Base-by-base conservation (phyloP, 345 rosid genomes). In the Erucastrum elatum region DNA sequence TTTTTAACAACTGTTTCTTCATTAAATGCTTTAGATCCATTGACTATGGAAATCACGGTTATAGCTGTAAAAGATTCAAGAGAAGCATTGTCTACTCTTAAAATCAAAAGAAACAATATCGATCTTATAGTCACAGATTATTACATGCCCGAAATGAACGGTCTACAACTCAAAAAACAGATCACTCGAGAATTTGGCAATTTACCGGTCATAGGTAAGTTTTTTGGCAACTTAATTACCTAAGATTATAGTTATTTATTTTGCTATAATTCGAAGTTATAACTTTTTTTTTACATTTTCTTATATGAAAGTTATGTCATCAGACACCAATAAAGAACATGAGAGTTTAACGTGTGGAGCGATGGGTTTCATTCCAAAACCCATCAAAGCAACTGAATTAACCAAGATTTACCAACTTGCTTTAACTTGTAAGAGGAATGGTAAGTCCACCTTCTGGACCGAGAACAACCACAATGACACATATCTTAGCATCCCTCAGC, bases 101-200 rank as follows among this genome's bases (percentile, higher is more conserved):
- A 85, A 34, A 2, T 27, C 29, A 76, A 75, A 15, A 65, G 81
- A 31, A 60, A 65, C 76, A 58, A 35, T 1, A 31, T 87, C 11
- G 90, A 91, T 79, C 85, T 93, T 3, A 88, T 93, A 4, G 41
- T 93, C 70, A 84, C 92, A 1, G 94, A 90, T 66, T 88, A 90
- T 46, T 85, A 91, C 72, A 88, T 90, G 91, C 94, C 95, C 10
- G 76, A 26, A 25, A 90, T 93, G 89, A 83, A 83, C n/a, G 98
- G 98, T 4, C 15, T 83, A 37, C 81, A 88, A 66, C 87, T 91
- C 46, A 88, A 85, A 35, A 59, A 35, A 15, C 78, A 72, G 62
- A 86, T 91, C 16, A 70, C 71, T 15, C 78, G 30, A 59, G 87
- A 91, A 74, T 87, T 84, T 67, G 83, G 83, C 9, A 70, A 80